These are phyloP conservation scores for Halenospora varia DNA, from an alignment of 495 filamentous ascomycete species.

Conservation along the genomic window DNA sequence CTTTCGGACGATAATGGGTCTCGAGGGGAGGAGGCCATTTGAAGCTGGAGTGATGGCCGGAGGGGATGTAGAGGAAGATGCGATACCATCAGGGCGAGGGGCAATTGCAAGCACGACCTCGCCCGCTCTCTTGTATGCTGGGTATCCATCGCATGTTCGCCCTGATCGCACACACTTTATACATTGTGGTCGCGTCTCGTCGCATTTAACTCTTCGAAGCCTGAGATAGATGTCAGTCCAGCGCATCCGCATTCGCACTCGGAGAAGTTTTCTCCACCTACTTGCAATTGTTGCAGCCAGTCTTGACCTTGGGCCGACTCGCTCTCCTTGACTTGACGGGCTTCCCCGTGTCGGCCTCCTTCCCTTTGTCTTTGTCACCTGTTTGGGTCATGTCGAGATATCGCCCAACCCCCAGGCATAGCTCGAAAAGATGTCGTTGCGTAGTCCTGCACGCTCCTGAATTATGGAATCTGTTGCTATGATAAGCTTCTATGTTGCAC, in stretches of 20 bases:
- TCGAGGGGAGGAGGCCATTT: background rate
- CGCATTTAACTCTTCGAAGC: constrained; percentile 62
- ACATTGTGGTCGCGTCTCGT: constrained; percentile 57
- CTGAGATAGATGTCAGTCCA: constrained; percentile 31
- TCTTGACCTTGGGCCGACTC: constrained; percentile 30
- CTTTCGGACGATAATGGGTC: constrained; percentile 5
- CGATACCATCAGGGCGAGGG: constrained; percentile 9
- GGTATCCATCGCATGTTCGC: constrained; percentile 47
- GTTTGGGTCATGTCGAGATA: background rate
- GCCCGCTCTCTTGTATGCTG: constrained; percentile 32
- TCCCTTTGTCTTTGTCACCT: background rate
- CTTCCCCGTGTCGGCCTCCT: background rate
- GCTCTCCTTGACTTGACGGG: constrained; percentile 13
- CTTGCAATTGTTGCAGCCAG: constrained; percentile 56
- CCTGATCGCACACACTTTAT: constrained; percentile 49
- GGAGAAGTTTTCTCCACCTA: constrained; percentile 37
- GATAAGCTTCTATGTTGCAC: no score
- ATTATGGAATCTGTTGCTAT: no score
- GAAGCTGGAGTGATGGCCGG: constrained; percentile 2
- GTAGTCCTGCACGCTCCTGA: no score
- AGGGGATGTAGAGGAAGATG: constrained; percentile 13
- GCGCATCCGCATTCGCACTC: no score
- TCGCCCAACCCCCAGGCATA: background rate
- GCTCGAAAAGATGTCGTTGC: background rate
- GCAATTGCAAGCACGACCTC: constrained; percentile 19